Evolutionary conservation across 495 filamentous ascomycete species (phyloP), one percentile per base, ranked within the genome.

Genomic region (Tuber brumale): DNA sequence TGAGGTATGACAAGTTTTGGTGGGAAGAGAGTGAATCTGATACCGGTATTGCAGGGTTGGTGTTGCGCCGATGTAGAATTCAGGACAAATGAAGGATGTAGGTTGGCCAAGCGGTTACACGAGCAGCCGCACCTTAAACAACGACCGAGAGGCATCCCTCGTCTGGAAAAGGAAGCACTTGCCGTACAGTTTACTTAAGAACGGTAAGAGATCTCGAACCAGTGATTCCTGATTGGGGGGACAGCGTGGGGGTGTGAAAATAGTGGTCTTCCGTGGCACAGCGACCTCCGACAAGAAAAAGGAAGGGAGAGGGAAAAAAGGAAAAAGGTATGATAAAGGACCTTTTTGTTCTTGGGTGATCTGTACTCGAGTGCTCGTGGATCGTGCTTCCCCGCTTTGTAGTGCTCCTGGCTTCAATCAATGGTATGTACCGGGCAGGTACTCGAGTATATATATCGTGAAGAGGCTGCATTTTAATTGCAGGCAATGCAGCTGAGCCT

Each of bases 71-170:
- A 31, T 2, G 51, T n/a, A 6, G 4, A 27, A 61, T 61, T 57
- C 51, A 61, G 14, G 27, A 66, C 12, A 27, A 66, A 66, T 66
- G 57, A 19, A 75, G 48, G 73, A 79, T 80, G 76, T 72, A 77
- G 74, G 74, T 37, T 69, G 42, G 70, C 44, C n/a, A 39, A 39
- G 5, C 4, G 31, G 78, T 79, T 75, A 72, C 78, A 80, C 78
- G 48, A 66, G 78, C 44, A 79, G 78, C 78, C 78, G 78, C 78
- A 80, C 76, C 78, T 80, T 80, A 80, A 80, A 80, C 77, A 27
- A 73, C 77, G 41, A 35, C 37, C 70, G 39, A 48, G 39, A 23
- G 39, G 44, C 37, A 27, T 61, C 70, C 10, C 0, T 21, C 37
- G 69, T 45, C 72, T n/a, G 70, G 51, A 75, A 61, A 75, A 61